These are phyloP conservation scores for Teratosphaeria destructans DNA, from an alignment of 2,329 filamentous ascomycete species.

Conservation along the genomic window DNA sequence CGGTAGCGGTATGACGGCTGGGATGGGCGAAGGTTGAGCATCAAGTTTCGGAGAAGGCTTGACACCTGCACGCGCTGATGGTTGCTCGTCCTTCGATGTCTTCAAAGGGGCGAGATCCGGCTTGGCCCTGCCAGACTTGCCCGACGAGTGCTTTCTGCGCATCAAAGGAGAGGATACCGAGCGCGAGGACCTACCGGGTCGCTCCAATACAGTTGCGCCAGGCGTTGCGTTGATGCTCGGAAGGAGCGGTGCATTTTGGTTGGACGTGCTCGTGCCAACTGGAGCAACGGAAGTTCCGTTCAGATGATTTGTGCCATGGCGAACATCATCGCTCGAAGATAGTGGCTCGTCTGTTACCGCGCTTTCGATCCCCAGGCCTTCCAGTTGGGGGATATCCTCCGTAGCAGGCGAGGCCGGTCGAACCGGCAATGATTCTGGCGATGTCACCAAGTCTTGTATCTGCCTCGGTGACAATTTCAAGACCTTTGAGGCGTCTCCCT, in stretches of 20 bases:
- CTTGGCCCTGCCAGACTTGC: constrained; percentile 9
- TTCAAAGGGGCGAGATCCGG: constrained; percentile 24
- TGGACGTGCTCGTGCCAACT: not conserved
- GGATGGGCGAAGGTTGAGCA: constrained; percentile 34
- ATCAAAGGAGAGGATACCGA: constrained; percentile 29
- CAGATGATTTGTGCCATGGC: not conserved
- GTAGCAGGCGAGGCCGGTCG: constrained; percentile 31
- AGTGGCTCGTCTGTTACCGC: not conserved
- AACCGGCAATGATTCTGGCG: constrained; percentile 44
- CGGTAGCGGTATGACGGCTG: constrained; percentile 47
- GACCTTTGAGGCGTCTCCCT: constrained; percentile 1
- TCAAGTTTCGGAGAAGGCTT: constrained; percentile 26
- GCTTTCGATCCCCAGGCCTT: constrained; percentile 1
- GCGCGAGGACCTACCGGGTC: constrained; percentile 24
- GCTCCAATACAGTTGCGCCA: constrained; percentile 6
- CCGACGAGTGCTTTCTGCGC: constrained; percentile 26
- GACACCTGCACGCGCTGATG: not conserved
- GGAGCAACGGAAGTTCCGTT: not conserved
- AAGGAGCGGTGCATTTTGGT: constrained; percentile 12
- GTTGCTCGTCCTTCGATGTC: constrained; percentile 20
- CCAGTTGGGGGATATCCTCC: constrained; percentile 21
- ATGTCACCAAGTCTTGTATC: constrained; percentile 45
- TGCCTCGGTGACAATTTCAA: constrained; percentile 45
- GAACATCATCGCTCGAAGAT: not conserved
- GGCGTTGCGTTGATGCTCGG: constrained; percentile 23